Percentiles rank a stretch among this genome's conserved stretches.
Evolutionary conservation across 768 basidiomycete genomes (phyloP).

Genomic region (Cystobasidium onofrii): DNA sequence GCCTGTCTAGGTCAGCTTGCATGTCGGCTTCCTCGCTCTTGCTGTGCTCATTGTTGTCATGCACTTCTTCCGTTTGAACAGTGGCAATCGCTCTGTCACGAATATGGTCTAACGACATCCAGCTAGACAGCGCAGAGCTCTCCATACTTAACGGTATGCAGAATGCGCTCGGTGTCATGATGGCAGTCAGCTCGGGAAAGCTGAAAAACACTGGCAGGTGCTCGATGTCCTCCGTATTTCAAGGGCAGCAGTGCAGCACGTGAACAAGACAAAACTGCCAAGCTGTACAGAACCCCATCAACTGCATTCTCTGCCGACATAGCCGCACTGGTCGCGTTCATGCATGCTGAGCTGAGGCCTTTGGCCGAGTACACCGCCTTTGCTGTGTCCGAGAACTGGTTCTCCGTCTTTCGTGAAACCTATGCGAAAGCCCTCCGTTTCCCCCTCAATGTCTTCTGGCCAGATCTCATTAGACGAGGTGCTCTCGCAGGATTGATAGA

Average conservation of each 20-base stretch:
- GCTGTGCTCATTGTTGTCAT: neutral
- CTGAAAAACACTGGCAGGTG: no score
- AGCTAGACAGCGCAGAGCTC: neutral
- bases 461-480: neutral
- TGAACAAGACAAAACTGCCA: no score
- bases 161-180: no score
- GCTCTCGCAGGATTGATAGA: neutral
- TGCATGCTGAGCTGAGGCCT: neutral
- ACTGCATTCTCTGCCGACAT: neutral
- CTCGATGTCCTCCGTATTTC: no score
- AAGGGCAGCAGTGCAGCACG: no score
- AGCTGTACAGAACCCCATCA: neutral
- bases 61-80: neutral
- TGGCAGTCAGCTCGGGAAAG: no score
- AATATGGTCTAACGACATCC: neutral
- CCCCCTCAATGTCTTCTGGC: neutral
- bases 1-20: neutral
- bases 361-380: neutral
- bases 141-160: neutral
- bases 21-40: neutral
- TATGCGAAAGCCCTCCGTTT: neutral
- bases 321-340: neutral
- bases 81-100: neutral
- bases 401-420: neutral
- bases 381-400: neutral